Evolutionary conservation across 768 basidiomycete genomes (phyloP), one percentile per base, ranked within the genome.

Genomic region (Favolaschia claudopus): DNA sequence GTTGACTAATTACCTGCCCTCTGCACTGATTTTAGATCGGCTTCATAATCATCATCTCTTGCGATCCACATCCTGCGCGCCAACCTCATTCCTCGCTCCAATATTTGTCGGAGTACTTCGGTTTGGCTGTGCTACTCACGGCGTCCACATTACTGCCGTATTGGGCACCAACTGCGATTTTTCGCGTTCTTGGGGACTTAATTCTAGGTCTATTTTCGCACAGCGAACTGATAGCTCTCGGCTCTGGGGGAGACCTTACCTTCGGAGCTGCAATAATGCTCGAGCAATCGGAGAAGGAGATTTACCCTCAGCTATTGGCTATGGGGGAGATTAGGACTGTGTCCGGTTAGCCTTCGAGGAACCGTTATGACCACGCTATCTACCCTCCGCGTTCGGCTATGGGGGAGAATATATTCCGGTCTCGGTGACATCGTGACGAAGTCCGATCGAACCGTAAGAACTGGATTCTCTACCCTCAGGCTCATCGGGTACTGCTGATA

Each of bases 21-120:
- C 44, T 45, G 44, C 44, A 45, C 44, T 31, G n/a, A 45, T 45
- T 45, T 45, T 31, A 31, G 44, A 45, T 45, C 44, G 44, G 44
- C 44, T 43, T 43, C 42, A 43, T 27, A 22, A 43, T 43, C 28
- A n/a, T 19, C n/a, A n/a, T n/a, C n/a, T n/a, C n/a, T n/a, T 19
- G 20, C 44, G 44, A 31, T 45, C 44, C 44, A 31, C 20, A 15
- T 45, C 20, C 15, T 19, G 44, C 44, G 32, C 28, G 44, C 44
- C 28, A n/a, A 45, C 44, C 20, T 31, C 15, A 29, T 31, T 15
- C 44, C 32, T 45, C 25, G 17, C 32, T 31, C 28, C 28, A 31
- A 45, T 45, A 14, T 44, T 28, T 45, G 28, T 15, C n/a, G n/a
- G n/a, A n/a, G n/a, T n/a, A n/a, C n/a, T n/a, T n/a, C n/a, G n/a